Evolutionary conservation across 2,329 filamentous ascomycete species (phyloP).

Genomic region (Trichoderma koningiopsis): DNA sequence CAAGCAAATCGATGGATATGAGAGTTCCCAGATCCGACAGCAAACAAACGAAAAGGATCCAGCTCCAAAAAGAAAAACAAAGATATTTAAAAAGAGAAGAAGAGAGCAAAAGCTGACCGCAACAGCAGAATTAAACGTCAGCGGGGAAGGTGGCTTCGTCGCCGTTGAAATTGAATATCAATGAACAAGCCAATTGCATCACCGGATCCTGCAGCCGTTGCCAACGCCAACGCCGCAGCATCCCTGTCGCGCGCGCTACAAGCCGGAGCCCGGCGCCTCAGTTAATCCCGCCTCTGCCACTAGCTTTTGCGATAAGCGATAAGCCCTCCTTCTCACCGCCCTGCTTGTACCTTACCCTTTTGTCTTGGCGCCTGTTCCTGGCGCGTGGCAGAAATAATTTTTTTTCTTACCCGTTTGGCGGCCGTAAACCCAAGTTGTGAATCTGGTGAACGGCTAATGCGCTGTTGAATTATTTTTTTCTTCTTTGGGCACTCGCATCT

Average conservation of each 20-base stretch:
- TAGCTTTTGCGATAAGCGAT: slow-evolving; percentile 30
- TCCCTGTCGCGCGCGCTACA: neutral
- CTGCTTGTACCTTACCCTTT: neutral
- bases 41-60: neutral
- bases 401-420: neutral
- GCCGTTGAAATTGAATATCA: neutral
- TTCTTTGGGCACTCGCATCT: neutral
- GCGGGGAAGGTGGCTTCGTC: neutral
- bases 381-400: slow-evolving; percentile 16
- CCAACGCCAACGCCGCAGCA: slow-evolving; percentile 19
- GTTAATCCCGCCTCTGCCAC: slow-evolving; percentile 6
- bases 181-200: slow-evolving; percentile 7
- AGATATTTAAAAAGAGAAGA: neutral
- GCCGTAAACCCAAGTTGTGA: neutral
- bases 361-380: slow-evolving; percentile 17
- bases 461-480: slow-evolving; percentile 10
- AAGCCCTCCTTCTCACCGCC: slow-evolving; percentile 26
- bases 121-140: neutral
- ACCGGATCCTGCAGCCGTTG: slow-evolving; percentile 7
- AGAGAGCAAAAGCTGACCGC: neutral
- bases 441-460: neutral
- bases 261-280: slow-evolving; percentile 27
- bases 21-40: neutral
- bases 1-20: slow-evolving; percentile 8
- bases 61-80: neutral